Base-by-base conservation (phyloP, 2,329 filamentous ascomycete genomes). In the Plectosphaerella cucumerina region DNA sequence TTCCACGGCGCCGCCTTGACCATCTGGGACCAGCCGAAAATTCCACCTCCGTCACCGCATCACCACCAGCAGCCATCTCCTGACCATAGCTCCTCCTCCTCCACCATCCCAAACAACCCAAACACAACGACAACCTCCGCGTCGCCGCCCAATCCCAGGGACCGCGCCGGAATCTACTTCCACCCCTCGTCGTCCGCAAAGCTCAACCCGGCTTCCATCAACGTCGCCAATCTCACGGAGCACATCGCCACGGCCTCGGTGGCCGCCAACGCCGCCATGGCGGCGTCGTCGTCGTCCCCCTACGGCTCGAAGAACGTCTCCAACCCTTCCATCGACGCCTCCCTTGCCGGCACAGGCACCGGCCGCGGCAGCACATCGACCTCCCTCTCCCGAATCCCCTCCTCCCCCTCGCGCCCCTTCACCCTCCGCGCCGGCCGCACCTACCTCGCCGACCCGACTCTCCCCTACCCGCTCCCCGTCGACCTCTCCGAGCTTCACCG, bases 401-500 rank as follows among this genome's bases (percentile, higher is more conserved):
- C 50, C 17, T 42, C 48, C 53, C 61, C 65, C 42, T 62, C 59
- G 50, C 65, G 60, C 49, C 84, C 85, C 8, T 87, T 92, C 61
- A 72, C 87, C 58, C 72, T 85, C 56, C 85, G 87, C 61, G 86
- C 94, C 72, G 90, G 90, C 48, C 87, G 91, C 52, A 87, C 87
- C 44, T 97, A 93, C 69, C 80, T 95, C 56, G 84, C 87, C 63
- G 89, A 96, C 62, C 74, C 79, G 9, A 76, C 80, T 2, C 72
- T 89, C 26, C 72, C 82, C 8, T 97, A 97, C 61, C 90, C 90
- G n/a, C 76, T 97, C 2, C 93, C 93, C 37, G 87, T 88, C 71
- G 93, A 97, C 70, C 80, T 96, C 39, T 76, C 86, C 39, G 92
- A 97, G 70, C 80, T 96, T 46, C 90, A 96, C 69, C 83, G 92